Conservation (phyloP, 164 flowering plant genomes). For the Chimonanthus salicifolius region DNA sequence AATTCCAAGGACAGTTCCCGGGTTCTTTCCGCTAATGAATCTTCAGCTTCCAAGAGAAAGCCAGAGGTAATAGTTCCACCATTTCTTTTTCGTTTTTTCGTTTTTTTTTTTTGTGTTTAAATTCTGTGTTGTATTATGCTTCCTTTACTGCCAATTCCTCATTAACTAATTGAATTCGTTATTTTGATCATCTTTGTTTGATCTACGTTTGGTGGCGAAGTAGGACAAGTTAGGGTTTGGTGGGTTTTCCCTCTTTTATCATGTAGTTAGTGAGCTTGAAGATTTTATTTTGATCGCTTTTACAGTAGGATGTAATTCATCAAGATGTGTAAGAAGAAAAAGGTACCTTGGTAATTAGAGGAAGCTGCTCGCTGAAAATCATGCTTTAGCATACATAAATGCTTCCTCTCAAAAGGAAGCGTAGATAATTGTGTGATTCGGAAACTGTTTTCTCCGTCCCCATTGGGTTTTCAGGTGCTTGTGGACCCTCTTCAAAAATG, state of each 20-base stretch:
- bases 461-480: background rate
- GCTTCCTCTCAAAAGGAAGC: background rate
- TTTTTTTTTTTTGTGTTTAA: background rate
- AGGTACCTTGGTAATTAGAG: background rate
- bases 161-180: background rate
- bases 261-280: too few relatives aligned
- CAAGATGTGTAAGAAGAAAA: background rate
- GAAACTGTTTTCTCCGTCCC: background rate
- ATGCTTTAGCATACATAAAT: too few relatives aligned
- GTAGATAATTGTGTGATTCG: too few relatives aligned
- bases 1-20: conserved; percentile 21
- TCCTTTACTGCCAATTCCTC: background rate
- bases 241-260: background rate
- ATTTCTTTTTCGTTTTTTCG: background rate
- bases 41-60: conserved; percentile 12
- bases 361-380: background rate
- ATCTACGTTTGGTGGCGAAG: background rate
- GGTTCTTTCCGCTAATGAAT: conserved; percentile 11
- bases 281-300: background rate
- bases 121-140: background rate
- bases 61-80: conserved; percentile 12
- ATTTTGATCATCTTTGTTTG: background rate
- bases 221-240: background rate
- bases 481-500: background rate
- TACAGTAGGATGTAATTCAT: background rate